Evolutionary conservation across 2,329 filamentous ascomycete species (phyloP), one percentile per base, ranked within the genome.

Genomic region (Ceratocystis diversiconidia): DNA sequence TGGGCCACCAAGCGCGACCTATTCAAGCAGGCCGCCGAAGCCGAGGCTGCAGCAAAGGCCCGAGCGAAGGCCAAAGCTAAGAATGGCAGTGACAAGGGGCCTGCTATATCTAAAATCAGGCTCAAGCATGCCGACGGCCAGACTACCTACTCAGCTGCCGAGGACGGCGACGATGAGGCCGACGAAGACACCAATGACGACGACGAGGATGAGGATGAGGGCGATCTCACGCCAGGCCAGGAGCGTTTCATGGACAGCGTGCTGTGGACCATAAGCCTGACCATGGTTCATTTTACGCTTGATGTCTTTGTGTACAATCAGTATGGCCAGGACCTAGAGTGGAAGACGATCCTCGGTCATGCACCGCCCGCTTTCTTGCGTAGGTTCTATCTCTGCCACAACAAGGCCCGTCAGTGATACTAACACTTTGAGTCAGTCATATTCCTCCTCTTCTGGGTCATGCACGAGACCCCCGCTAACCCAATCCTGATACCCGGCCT

Each of bases 281-380:
- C 83, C 12, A 88, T 86, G 78, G 75, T 92, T 62, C 88, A 92
- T 72, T 85, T 91, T 70, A 90, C 87, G 0, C 80, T 94, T 63
- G 89, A 92, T 72, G 85, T 91, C 46, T 78, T 94, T 10, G 88
- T 91, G 25, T 87, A 90, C 73, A 81, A 86, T 70, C 89, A 94
- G 74, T 94, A 90, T 71, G 83, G 84, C n/a, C 79, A 85, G 68
- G 79, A 84, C 1, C 79, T 91, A 1, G 72, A 80, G 2, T 90
- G 85, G 85, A 66, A 71, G 0, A 74, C 77, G 28, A 79, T 90
- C 2, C 69, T 79, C 12, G 71, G 72, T 62, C 79, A 87, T 60
- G 79, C 84, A 1, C 71, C 75, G 1, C 79, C 78, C 50, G 81
- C 83, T 0, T 64, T 61, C 41, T 41, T 66, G 25, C 44, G 44